phyloP scores from a whole-genome alignment of 176 grass and related monocot genomes.

The Avena sativa region DNA sequence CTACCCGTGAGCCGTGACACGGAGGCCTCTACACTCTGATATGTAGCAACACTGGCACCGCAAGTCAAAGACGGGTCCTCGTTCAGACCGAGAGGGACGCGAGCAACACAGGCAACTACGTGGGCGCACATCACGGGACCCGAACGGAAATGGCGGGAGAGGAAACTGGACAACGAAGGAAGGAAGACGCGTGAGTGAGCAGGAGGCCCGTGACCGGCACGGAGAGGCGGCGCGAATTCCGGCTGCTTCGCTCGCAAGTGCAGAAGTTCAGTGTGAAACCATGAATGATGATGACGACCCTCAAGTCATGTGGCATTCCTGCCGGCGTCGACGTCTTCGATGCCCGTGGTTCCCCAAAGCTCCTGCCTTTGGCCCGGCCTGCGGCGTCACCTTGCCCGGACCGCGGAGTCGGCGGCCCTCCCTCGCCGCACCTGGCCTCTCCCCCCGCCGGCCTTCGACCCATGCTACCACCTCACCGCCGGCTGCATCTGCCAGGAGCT shows the following conservation, averaged over 20 bases:
- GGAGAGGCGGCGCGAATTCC: neutral
- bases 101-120: neutral
- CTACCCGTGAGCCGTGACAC: neutral
- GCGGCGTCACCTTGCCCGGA: neutral
- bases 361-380: too few relatives aligned
- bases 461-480: too few relatives aligned
- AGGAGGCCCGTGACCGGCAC: neutral
- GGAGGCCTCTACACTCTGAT: neutral
- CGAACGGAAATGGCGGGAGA: neutral
- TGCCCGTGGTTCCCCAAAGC: too few relatives aligned
- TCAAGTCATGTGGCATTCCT: neutral
- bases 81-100: conserved; percentile 40
- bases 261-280: too few relatives aligned
- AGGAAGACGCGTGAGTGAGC: conserved; percentile 1
- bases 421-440: too few relatives aligned
- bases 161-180: neutral
- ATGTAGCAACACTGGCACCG: neutral
- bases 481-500: too few relatives aligned
- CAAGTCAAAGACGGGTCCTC: conserved; percentile 16
- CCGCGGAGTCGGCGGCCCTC: too few relatives aligned
- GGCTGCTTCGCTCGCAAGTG: neutral
- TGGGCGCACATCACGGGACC: conserved; percentile 4
- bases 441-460: too few relatives aligned
- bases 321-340: neutral
- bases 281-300: too few relatives aligned